Evolutionary conservation across 2,329 filamentous ascomycete species (phyloP), one percentile per base, ranked within the genome.

Genomic region (Cercospora nicotianae): DNA sequence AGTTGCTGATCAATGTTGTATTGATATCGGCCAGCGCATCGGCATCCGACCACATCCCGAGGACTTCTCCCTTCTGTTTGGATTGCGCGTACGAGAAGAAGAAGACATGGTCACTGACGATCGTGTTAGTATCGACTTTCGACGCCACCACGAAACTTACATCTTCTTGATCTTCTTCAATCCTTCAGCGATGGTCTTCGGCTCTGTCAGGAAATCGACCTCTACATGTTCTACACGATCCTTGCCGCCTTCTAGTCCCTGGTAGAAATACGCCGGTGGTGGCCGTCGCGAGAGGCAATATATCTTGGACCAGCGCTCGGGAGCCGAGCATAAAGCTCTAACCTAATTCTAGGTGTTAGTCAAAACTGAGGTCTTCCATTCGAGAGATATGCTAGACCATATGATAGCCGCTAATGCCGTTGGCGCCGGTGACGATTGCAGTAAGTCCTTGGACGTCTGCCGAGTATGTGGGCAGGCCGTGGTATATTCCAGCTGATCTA

Each of bases 31-130:
- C 66, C 73, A 85, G 77, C 67, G 83, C 80, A 23, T 85, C 82
- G 3, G 70, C 70, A 45, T 70, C 66, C 20, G 64, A 61, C 69
- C 70, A 72, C 70, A 72, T 72, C 12, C 64, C 65, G 1, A 66
- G 23, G 1, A 80, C 79, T 2, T 67, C 67, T 9, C 71, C 69
- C n/a, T 66, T 69, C 55, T 70, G 68, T 30, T 64, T 28, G 1
- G 69, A 65, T 67, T 85, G 83, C 9, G 83, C 76, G 75, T 86
- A 85, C 3, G 82, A 82, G 65, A 82, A 85, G 76, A 84, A 86
- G 74, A 86, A 86, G 10, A 85, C 77, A 68, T 85, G 80, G 66
- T 82, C 81, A 1, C 69, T 70, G 30, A 18, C 18, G 7, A 8
- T 6, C 10, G 20, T 18, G 23, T 62, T 26, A 62, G 60, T 39